phyloP scores from a whole-genome alignment of 108 stramenopile genomes.

The Stephanodiscus triporus region DNA sequence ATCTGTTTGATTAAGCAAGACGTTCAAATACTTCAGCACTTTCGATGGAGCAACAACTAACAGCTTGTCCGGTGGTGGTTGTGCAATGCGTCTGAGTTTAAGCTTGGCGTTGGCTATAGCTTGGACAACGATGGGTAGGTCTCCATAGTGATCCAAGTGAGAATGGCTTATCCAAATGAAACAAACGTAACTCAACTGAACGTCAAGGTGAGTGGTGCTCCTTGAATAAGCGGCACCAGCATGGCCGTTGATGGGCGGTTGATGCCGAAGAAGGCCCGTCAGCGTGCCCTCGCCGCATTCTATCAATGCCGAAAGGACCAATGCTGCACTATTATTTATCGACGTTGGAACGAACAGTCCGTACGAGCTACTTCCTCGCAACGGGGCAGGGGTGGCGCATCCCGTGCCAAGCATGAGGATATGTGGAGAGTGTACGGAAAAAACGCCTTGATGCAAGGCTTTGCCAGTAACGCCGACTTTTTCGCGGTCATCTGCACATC shows the following conservation, averaged over 20 bases:
- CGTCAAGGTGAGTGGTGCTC: conserved; percentile 8
- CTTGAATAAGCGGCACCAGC: not conserved
- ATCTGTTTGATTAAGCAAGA: conserved; percentile 17
- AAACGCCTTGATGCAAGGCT: conserved; percentile 5
- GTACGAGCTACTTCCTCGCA: conserved; percentile 74
- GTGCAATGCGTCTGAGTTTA: not conserved
- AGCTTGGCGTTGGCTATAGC: conserved; percentile 35
- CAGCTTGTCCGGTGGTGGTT: conserved; percentile 34
- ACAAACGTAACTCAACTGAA: conserved; percentile 41
- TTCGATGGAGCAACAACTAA: conserved; percentile 60
- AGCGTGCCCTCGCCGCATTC: conserved; percentile 83
- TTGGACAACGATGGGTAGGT: conserved; percentile 54
- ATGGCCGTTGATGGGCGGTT: not conserved
- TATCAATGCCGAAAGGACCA: conserved; percentile 52
- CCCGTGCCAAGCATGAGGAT: conserved; percentile 81
- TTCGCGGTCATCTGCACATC: not conserved
- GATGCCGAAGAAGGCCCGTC: conserved; percentile 59
- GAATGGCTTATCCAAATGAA: conserved; percentile 88
- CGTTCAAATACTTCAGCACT: conserved; percentile 50
- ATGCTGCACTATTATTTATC: conserved; percentile 1
- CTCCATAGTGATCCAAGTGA: conserved; percentile 86
- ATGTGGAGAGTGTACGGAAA: conserved; percentile 32
- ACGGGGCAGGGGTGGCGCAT: conserved; percentile 84
- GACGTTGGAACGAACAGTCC: conserved; percentile 59
- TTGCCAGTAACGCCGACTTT: not conserved